phyloP scores from a whole-genome alignment of 2,329 filamentous ascomycete species.

The Penicillium sp. region DNA sequence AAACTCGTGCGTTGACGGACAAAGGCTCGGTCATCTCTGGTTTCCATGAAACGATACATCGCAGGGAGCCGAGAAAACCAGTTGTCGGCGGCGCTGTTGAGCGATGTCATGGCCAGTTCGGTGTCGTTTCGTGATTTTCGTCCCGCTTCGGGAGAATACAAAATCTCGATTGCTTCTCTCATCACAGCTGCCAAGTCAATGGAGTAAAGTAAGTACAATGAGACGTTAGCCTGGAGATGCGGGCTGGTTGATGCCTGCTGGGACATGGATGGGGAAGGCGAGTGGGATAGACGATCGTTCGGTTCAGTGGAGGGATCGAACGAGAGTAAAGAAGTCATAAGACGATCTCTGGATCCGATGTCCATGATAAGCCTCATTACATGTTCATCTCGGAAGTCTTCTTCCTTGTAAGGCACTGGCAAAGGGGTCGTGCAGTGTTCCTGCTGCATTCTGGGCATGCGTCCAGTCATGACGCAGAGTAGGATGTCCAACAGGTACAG shows the following conservation, averaged over 20 bases:
- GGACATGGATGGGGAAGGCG: background rate
- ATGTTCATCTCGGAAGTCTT: conserved; percentile 1
- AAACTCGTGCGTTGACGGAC: conserved; percentile 2
- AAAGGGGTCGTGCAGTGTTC: conserved; percentile 5
- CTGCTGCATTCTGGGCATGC: conserved; percentile 1
- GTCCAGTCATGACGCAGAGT: conserved; percentile 4
- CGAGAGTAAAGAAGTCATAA: background rate
- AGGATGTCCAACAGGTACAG: conserved; percentile 2
- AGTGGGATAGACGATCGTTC: background rate
- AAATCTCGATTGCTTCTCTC: conserved; percentile 1
- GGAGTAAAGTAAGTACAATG: conserved; percentile 3
- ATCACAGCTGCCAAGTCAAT: conserved; percentile 3
- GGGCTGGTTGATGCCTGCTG: background rate
- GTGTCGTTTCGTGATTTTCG: background rate
- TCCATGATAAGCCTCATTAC: background rate
- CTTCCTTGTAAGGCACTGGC: conserved; percentile 2
- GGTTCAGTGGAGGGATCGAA: background rate
- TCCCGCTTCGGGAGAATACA: conserved; percentile 1
- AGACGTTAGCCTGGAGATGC: background rate
- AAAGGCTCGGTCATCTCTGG: background rate
- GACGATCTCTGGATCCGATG: background rate
- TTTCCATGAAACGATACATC: background rate
- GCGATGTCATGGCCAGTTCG: conserved; percentile 1
- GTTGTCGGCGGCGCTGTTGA: conserved; percentile 2
- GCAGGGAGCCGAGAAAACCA: conserved; percentile 2